Conservation (phyloP, 148 eudicot genomes). For the Silene latifolia region DNA sequence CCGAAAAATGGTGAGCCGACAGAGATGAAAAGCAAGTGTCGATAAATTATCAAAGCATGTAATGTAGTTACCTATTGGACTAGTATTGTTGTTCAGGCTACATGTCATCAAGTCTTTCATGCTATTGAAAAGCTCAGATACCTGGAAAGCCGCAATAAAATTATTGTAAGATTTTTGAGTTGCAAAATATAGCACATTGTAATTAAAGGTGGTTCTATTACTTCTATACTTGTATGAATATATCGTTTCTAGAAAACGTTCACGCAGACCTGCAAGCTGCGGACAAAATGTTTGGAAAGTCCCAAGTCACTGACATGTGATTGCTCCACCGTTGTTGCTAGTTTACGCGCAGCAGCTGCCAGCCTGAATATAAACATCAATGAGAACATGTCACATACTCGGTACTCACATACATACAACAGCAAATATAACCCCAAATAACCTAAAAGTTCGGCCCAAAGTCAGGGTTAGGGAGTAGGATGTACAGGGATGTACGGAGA, state of each 20-base stretch:
- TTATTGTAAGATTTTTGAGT: not conserved
- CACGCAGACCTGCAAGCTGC: constrained; percentile 49
- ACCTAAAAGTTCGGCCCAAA: no score
- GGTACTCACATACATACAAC: not conserved
- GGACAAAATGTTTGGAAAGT: constrained; percentile 39
- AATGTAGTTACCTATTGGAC: constrained; percentile 50
- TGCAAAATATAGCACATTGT: not conserved
- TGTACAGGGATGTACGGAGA: no score
- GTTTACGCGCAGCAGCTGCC: constrained; percentile 32
- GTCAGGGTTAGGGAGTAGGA: not conserved
- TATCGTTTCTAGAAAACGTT: not conserved
- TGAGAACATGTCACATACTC: not conserved
- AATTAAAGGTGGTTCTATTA: not conserved
- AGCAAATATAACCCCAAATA: not conserved
- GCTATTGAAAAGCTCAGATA: constrained; percentile 34
- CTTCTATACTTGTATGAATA: no score
- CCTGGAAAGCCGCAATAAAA: constrained; percentile 29
- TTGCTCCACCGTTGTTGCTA: constrained; percentile 35
- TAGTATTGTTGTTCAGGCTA: constrained; percentile 29
- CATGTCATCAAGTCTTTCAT: constrained; percentile 53
- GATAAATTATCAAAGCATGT: not conserved
- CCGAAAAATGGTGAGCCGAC: no score
- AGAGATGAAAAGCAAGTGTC: no score
- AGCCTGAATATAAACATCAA: constrained; percentile 28
- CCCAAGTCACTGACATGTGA: constrained; percentile 53